Conservation (phyloP, 2,329 filamentous ascomycete species). For the Xylaria sp. region DNA sequence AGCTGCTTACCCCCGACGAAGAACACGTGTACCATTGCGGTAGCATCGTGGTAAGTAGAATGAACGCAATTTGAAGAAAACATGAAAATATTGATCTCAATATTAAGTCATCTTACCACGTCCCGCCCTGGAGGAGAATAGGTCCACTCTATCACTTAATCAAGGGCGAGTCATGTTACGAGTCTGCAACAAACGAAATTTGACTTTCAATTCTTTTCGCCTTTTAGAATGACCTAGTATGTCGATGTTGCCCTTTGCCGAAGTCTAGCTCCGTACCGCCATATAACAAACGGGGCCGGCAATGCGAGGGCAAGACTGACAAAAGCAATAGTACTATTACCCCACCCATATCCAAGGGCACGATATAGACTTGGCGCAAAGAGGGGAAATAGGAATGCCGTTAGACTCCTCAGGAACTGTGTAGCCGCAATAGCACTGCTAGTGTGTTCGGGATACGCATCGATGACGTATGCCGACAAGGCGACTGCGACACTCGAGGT, state of each 20-base stretch:
- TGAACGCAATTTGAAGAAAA: not conserved
- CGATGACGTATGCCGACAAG: slow-evolving; percentile 55
- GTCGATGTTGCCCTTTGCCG: slow-evolving; percentile 42
- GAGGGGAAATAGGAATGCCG: slow-evolving; percentile 61
- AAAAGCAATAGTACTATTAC: slow-evolving; percentile 56
- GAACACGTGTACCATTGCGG: not conserved
- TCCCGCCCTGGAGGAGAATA: not conserved
- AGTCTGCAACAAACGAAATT: not conserved
- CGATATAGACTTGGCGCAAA: slow-evolving; percentile 57
- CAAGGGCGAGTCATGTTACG: not conserved
- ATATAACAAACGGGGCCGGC: slow-evolving; percentile 57
- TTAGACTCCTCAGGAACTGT: slow-evolving; percentile 57
- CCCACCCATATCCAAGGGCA: slow-evolving; percentile 55
- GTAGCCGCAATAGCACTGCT: slow-evolving; percentile 59
- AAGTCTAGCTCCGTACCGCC: slow-evolving; percentile 55
- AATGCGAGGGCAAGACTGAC: slow-evolving; percentile 54
- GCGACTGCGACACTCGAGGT: slow-evolving; percentile 38
- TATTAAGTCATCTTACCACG: not conserved
- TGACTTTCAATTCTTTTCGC: not conserved
- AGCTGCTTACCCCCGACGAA: not conserved
- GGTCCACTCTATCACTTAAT: not conserved
- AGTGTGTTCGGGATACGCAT: slow-evolving; percentile 58
- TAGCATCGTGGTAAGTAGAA: not conserved
- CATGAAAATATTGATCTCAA: not conserved
- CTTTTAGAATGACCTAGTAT: slow-evolving; percentile 18